Evolutionary conservation across 2,329 filamentous ascomycete genomes (phyloP).

Genomic region (Xylariales sp.): DNA sequence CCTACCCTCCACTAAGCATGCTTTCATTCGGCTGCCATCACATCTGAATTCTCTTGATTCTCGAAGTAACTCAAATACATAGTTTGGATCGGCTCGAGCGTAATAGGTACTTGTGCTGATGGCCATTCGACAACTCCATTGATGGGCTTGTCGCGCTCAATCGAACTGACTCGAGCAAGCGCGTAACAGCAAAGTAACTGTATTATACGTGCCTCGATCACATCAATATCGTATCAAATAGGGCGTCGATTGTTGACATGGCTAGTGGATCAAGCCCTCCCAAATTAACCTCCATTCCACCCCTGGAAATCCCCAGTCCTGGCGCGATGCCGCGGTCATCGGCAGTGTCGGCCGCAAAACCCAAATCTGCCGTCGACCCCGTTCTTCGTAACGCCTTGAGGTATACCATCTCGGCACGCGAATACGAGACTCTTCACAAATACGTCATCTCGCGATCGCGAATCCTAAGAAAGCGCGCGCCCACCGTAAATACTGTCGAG

Average conservation of each 20-base stretch:
- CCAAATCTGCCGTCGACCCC: constrained; percentile 65
- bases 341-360: constrained; percentile 40
- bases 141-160: constrained; percentile 11
- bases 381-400: constrained; percentile 86
- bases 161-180: neutral
- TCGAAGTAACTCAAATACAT: neutral
- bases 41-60: neutral
- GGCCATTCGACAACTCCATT: constrained; percentile 1
- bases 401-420: constrained; percentile 85
- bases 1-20: constrained; percentile 13
- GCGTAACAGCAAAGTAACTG: neutral
- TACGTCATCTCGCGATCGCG: constrained; percentile 81
- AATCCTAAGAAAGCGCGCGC: constrained; percentile 65
- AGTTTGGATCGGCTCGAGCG: constrained; percentile 3
- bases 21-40: neutral
- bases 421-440: constrained; percentile 86
- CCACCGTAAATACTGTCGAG: constrained; percentile 66
- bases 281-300: constrained; percentile 37
- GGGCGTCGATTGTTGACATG: constrained; percentile 35
- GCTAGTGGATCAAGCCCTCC: constrained; percentile 40
- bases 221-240: neutral
- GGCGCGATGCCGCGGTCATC: constrained; percentile 39
- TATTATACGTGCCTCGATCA: no score
- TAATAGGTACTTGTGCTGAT: constrained; percentile 8
- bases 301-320: constrained; percentile 41